phyloP scores from a whole-genome alignment of 257 asterid species.

The Solanum microdontum region DNA sequence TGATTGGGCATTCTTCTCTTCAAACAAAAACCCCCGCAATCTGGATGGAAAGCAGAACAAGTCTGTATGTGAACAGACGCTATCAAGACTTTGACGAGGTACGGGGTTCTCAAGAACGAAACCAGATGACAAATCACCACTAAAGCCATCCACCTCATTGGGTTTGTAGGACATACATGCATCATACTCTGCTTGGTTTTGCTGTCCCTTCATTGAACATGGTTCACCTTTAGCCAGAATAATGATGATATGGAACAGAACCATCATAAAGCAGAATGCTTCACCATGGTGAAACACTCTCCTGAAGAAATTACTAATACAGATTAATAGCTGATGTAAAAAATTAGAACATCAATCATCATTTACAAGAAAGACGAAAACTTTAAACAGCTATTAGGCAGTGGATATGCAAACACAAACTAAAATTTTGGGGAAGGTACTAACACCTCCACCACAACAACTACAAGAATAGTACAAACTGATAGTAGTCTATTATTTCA shows the following conservation, averaged over 20 bases:
- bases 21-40: conserved; percentile 22
- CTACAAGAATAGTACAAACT: not conserved
- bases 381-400: not conserved
- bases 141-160: conserved; percentile 9
- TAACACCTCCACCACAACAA: not conserved
- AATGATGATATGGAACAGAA: conserved; percentile 8
- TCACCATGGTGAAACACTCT: conserved; percentile 7
- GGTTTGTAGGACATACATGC: conserved; percentile 24
- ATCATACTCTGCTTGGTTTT: conserved; percentile 17
- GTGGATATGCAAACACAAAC: not conserved
- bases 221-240: conserved; percentile 16
- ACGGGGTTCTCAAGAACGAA: conserved; percentile 11
- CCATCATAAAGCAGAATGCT: conserved; percentile 7
- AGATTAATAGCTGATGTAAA: not conserved
- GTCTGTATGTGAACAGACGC: conserved; percentile 33
- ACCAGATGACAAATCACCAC: conserved; percentile 18
- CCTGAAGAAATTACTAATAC: conserved; percentile 11
- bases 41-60: conserved; percentile 69
- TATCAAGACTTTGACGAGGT: conserved; percentile 12
- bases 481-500: not conserved
- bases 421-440: not conserved
- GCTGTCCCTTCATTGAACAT: conserved; percentile 19
- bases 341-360: not conserved
- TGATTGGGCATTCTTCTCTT: conserved; percentile 10
- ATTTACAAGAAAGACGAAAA: not conserved